Conservation (phyloP, 1,284 basidiomycete genomes). For the Erythrobasidium hasegawianum region DNA sequence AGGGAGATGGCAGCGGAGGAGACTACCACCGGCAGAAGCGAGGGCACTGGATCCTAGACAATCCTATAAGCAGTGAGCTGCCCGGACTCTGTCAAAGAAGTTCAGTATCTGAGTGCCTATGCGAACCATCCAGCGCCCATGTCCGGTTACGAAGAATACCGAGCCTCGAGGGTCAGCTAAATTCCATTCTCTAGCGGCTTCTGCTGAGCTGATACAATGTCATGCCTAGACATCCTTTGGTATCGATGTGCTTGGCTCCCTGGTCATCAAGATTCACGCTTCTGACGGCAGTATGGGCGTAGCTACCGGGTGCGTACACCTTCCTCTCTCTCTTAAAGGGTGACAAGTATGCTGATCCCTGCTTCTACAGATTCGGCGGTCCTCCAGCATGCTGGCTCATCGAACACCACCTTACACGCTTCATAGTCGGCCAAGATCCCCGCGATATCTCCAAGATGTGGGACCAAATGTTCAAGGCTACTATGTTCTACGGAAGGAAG, state of each 20-base stretch:
- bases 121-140: conserved; percentile 51
- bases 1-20: conserved; percentile 52
- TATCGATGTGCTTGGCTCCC: conserved; percentile 53
- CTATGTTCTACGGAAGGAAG: conserved; percentile 56
- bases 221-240: conserved; percentile 40
- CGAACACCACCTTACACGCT: conserved; percentile 56
- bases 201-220: neutral
- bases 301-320: no score
- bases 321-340: neutral
- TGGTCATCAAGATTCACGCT: conserved; percentile 55
- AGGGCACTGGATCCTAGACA: conserved; percentile 44
- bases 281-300: conserved; percentile 55
- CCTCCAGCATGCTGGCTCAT: conserved; percentile 59
- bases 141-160: conserved; percentile 55
- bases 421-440: conserved; percentile 56
- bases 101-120: conserved; percentile 45
- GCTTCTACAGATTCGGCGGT: conserved; percentile 52
- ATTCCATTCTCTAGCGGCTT: neutral
- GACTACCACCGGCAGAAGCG: conserved; percentile 54
- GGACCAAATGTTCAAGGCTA: conserved; percentile 52
- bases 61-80: conserved; percentile 28
- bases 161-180: conserved; percentile 48
- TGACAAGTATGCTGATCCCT: neutral
- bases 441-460: conserved; percentile 55
- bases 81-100: conserved; percentile 37